Base-by-base conservation (phyloP, 2,329 filamentous ascomycete species). In the Davidsoniella australis region DNA sequence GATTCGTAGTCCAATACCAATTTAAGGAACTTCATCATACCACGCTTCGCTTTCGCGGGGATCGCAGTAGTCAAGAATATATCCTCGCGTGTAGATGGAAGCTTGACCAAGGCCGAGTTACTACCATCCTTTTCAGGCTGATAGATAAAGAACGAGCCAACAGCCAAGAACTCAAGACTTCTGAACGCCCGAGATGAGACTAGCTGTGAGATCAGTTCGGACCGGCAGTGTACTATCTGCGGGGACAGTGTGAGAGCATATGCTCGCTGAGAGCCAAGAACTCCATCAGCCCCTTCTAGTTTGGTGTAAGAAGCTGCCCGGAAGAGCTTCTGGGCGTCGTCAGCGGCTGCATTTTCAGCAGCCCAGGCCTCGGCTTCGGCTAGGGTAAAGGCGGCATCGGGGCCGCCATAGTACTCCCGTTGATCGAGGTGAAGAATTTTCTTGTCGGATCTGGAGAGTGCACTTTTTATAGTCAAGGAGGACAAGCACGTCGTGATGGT, bases 21-120 rank as follows among this genome's bases (percentile, higher is more conserved):
- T 62, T 89, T 88, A 58, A 96, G 72, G 58, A 95, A 93, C 63
- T 93, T 94, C 82, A 95, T 94, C 58, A 96, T 65, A 8, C 76
- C 75, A 48, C 89, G 79, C 67, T 96, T 96, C 5, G 85, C 78
- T 55, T 82, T 82, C 56, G 82, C 73, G 42, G 85, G 77, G 50
- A 96, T 83, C 20, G 72, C 71, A 36, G 76, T 75, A 61, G 86
- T 82, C 44, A 80, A 76, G 62, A 95, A 95, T 41, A 96, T 78
- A 65, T 95, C 89, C 66, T 98, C 89, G 56, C 89, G 78, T 24
- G 84, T 88, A 55, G 84, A 88, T 0, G 91, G 89, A 46, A 96
- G 83, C 51, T 82, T 82, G 47, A 72, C 68, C 36, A 94, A 66
- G 7, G 57, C 57, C 10, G 64, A 58, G 39, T 57, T 58, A 37